These are phyloP conservation scores for Linderina pennispora DNA, from an alignment of 192 early-diverging fungal genomes.

Conservation along the genomic window DNA sequence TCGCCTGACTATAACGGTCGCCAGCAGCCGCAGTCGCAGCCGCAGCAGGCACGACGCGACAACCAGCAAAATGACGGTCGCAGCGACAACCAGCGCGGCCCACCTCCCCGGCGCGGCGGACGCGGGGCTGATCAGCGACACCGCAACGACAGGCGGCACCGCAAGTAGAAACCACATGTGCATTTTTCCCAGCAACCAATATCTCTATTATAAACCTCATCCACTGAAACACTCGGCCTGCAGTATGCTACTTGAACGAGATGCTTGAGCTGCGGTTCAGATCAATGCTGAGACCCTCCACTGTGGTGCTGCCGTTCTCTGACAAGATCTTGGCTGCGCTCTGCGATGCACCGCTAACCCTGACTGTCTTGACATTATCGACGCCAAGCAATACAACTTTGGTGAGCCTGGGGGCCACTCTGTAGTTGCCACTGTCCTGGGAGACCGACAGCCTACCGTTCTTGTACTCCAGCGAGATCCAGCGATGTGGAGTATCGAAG, in stretches of 20 bases:
- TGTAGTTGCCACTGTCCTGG: neutral
- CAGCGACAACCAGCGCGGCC: too few species aligned
- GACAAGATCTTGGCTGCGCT: neutral
- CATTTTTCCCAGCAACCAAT: neutral
- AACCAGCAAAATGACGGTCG: too few species aligned
- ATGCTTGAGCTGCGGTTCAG: neutral
- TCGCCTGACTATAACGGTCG: neutral
- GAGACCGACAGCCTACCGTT: too few species aligned
- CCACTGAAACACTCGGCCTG: too few species aligned
- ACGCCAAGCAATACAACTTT: neutral
- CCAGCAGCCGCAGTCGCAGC: neutral
- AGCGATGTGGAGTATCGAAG: conserved; percentile 12
- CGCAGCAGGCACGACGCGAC: neutral
- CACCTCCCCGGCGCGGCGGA: neutral
- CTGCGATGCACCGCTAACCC: neutral
- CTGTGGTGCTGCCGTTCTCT: neutral
- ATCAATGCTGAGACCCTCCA: neutral
- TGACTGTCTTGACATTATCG: neutral
- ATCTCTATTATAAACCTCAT: neutral
- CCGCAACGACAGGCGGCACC: conserved; percentile 22
- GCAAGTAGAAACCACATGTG: conserved; percentile 7
- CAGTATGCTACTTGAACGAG: too few species aligned
- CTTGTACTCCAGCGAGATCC: too few species aligned
- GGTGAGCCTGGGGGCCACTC: neutral
- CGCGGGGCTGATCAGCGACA: conserved; percentile 9